These are phyloP conservation scores for Blastocystis sp. DNA, from an alignment of 352 stramenopile genomes.

Conservation along the genomic window DNA sequence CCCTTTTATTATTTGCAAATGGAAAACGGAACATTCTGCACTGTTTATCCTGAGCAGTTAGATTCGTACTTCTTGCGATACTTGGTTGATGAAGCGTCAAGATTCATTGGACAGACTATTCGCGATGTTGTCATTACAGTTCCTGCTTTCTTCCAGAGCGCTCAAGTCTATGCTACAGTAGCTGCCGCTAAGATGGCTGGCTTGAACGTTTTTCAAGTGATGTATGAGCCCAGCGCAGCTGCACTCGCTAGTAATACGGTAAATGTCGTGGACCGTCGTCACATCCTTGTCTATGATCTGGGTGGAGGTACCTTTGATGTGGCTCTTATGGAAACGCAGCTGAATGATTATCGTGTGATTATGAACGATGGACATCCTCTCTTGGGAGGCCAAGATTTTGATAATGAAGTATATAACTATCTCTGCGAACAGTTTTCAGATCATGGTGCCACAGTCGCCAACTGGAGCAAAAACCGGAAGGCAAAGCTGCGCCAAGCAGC, in stretches of 20 bases:
- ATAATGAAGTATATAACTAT: neutral
- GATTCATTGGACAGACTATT: neutral
- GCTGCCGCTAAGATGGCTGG: neutral
- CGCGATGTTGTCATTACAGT: slow-evolving; percentile 25
- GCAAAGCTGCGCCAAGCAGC: neutral
- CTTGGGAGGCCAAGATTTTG: slow-evolving; percentile 30
- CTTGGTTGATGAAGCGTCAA: neutral
- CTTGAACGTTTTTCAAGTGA: neutral
- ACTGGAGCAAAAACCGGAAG: neutral
- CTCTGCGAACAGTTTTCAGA: neutral
- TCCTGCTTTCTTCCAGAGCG: neutral
- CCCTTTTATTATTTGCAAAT: neutral
- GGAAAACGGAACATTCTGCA: neutral
- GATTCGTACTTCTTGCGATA: slow-evolving; percentile 6
- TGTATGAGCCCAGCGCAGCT: slow-evolving; percentile 29
- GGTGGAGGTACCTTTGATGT: no score
- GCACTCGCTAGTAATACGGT: neutral
- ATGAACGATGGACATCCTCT: neutral
- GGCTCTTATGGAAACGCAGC: neutral
- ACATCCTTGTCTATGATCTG: slow-evolving; percentile 9
- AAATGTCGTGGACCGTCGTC: neutral
- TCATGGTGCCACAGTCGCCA: neutral
- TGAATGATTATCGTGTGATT: neutral
- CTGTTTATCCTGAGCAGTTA: neutral
- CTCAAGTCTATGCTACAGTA: neutral